These are phyloP conservation scores for Arabidopsis suecica DNA, from an alignment of 345 rosid species.

Conservation along the genomic window DNA sequence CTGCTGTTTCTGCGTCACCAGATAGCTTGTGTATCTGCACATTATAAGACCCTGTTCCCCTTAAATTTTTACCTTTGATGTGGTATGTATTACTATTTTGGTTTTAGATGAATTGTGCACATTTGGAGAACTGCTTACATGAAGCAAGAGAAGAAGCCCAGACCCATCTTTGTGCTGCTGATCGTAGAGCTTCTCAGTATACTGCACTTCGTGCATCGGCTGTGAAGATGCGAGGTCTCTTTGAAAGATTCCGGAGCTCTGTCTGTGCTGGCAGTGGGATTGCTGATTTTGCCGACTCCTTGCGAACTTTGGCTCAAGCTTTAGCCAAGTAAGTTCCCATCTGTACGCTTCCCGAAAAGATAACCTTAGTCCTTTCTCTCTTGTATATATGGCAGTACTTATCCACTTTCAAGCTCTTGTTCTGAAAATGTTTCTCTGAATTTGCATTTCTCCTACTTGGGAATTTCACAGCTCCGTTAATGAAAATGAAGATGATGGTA, in stretches of 20 bases:
- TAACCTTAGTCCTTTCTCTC: not conserved
- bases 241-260: constrained; percentile 79
- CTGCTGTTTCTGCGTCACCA: constrained; percentile 19
- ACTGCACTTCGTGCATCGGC: constrained; percentile 81
- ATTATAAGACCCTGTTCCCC: not conserved
- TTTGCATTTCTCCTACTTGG: constrained; percentile 34
- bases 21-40: constrained; percentile 14
- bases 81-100: constrained; percentile 31
- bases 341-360: constrained; percentile 15
- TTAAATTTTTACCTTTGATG: not conserved
- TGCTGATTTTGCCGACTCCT: constrained; percentile 76
- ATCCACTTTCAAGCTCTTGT: constrained; percentile 17
- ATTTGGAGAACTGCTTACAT: constrained; percentile 95
- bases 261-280: constrained; percentile 69
- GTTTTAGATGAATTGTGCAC: constrained; percentile 95
- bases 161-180: constrained; percentile 94
- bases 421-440: constrained; percentile 24
- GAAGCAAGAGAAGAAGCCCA: constrained; percentile 99
- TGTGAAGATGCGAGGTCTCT: constrained; percentile 80
- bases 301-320: constrained; percentile 83
- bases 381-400: not conserved
- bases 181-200: constrained; percentile 86
- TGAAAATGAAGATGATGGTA: constrained; percentile 81
- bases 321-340: constrained; percentile 74
- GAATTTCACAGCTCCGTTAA: constrained; percentile 60